Percentiles rank a stretch among this genome's conserved stretches.
These are phyloP conservation scores for Trichaptum fuscoviolaceum DNA, from an alignment of 768 basidiomycete genomes.

Conservation along the genomic window DNA sequence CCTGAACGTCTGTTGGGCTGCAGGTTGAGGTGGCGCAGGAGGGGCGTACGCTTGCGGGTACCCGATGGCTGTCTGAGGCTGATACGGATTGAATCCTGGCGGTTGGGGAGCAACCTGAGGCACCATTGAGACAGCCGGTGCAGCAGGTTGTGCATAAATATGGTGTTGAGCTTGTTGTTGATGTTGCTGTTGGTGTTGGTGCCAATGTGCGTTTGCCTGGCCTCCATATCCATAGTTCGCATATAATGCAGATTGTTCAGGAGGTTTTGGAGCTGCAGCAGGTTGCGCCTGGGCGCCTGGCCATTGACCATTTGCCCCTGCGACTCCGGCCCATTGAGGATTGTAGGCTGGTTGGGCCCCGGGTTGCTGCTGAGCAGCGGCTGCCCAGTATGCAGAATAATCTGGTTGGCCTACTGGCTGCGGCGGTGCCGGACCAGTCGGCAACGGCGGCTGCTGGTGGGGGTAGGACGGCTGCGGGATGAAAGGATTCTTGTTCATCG, in stretches of 20 bases:
- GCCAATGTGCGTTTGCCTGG: constrained; percentile 53
- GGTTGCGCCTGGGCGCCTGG: constrained; percentile 36
- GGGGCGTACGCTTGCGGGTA: constrained; percentile 66
- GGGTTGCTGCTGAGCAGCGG: constrained; percentile 44
- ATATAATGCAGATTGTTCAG: constrained; percentile 81
- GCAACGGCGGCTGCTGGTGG: constrained; percentile 70
- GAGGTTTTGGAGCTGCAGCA: constrained; percentile 53
- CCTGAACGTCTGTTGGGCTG: constrained; percentile 38
- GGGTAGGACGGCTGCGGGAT: constrained; percentile 63
- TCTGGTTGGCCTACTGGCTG: constrained; percentile 57
- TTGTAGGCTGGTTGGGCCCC: constrained; percentile 55
- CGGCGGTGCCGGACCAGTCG: constrained; percentile 73
- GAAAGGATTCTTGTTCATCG: constrained; percentile 85
- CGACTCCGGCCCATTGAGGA: constrained; percentile 51
- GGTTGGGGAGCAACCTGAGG: constrained; percentile 50
- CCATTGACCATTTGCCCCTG: constrained; percentile 13
- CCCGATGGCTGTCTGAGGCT: constrained; percentile 51
- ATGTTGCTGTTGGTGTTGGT: constrained; percentile 59
- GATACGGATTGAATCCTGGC: constrained; percentile 72
- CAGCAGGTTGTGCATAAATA: constrained; percentile 37
- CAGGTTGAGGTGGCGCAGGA: constrained; percentile 44
- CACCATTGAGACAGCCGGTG: constrained; percentile 36
- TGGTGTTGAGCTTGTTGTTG: constrained; percentile 44
- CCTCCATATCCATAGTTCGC: constrained; percentile 90
- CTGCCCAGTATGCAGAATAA: constrained; percentile 76